Evolutionary conservation across 192 early-diverging fungal species (phyloP), one percentile per base, ranked within the genome.

Genomic region (Mortierella antarctica): DNA sequence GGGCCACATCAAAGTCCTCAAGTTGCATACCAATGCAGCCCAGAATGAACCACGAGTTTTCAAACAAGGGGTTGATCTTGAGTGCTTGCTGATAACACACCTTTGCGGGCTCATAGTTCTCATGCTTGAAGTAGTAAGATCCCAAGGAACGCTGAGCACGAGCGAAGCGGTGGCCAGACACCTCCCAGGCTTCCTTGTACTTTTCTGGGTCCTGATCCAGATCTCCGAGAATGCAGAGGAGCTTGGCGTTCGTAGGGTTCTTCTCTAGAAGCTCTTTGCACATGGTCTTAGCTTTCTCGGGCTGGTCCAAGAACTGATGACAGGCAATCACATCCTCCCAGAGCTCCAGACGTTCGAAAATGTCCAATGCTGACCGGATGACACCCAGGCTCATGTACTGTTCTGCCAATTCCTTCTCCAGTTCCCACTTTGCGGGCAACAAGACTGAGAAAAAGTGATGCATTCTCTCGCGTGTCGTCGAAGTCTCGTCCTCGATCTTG

Each of bases 91-190:
- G 76, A 80, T 96, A 98, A 73, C 88, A 91, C 13, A 90, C 92
- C 65, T 95, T 89, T 14, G 91, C 72, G 6, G 88, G 84, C 7
- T 67, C 73, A 64, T 84, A 96, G 57, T 96, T 83, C 21, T 88
- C 66, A 4, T 74, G 69, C 67, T 89, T 89, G 84, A 89, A 98
- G 70, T 94, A 87, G 68, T 95, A 89, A 0, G 90, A 88, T 40
- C 97, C 98, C 13, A 99, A 86, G 5, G 93, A 92, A n/a, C 98
- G 92, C 94, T 97, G 97, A 10, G 98, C 98, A 49, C 96, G 89
- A 18, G 97, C 93, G 86, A 90, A 97, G 20, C 90, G 89, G 44
- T 89, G 79, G 7, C 88, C 89, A 7, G 95, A 97, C 2, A 96
- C 71, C 63, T 93, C 88, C 98, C 98, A 99, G 13, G 98, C 95